These are phyloP conservation scores for Cadophora sp. DNA, from an alignment of 2,329 filamentous ascomycete species.

Conservation along the genomic window DNA sequence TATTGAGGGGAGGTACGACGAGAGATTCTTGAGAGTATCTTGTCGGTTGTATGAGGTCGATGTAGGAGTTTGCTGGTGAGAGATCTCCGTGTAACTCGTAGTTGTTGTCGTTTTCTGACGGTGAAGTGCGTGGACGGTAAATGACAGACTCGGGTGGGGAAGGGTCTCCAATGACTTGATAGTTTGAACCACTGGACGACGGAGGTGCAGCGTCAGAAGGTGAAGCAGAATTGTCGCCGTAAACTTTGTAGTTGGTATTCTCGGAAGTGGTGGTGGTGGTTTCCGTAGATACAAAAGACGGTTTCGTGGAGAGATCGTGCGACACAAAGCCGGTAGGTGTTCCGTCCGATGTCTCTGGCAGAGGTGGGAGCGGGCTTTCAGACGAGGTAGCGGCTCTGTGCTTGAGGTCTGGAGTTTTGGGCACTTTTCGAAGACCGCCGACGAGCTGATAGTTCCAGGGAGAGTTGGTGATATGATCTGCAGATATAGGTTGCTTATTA, in stretches of 20 bases:
- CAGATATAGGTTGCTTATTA: constrained; percentile 39
- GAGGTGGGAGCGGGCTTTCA: constrained; percentile 38
- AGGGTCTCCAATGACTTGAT: constrained; percentile 58
- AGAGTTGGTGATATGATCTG: constrained; percentile 43
- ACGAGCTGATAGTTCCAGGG: constrained; percentile 46
- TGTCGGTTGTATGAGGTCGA: constrained; percentile 41
- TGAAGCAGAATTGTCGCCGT: constrained; percentile 34
- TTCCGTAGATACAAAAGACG: constrained; percentile 43
- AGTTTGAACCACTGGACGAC: constrained; percentile 50
- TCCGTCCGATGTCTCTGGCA: constrained; percentile 39
- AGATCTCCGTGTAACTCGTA: constrained; percentile 59
- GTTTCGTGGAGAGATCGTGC: constrained; percentile 44
- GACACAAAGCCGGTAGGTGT: constrained; percentile 32
- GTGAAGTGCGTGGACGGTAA: constrained; percentile 43
- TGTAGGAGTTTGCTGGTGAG: constrained; percentile 49
- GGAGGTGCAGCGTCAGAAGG: constrained; percentile 35
- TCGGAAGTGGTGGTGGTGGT: constrained; percentile 44
- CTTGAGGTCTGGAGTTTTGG: constrained; percentile 46
- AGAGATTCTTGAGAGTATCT: constrained; percentile 68
- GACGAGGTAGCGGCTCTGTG: constrained; percentile 34
- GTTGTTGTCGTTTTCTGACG: constrained; percentile 49
- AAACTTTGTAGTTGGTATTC: constrained; percentile 46
- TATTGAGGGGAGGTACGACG: constrained; percentile 58
- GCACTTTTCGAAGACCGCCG: constrained; percentile 46
- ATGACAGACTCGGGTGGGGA: constrained; percentile 49